Conservation (phyloP, 352 stramenopile genomes). For the Globisporangium ultimum region DNA sequence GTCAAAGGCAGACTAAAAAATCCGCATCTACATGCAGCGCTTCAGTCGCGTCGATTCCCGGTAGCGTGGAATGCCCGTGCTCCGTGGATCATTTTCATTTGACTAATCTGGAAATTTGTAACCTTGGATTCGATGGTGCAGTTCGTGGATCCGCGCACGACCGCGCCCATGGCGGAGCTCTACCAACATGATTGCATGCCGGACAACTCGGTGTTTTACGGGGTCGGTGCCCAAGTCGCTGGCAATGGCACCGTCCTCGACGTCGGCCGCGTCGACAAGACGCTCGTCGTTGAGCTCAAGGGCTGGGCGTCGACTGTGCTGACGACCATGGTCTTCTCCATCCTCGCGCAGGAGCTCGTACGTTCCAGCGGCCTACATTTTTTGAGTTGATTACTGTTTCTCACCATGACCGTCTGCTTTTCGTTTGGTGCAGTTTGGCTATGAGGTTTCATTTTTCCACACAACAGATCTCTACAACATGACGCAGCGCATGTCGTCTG, state of each 20-base stretch:
- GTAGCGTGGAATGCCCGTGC: slow-evolving; percentile 7
- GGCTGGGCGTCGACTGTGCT: slow-evolving; percentile 1
- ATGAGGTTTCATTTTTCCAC: slow-evolving; percentile 26
- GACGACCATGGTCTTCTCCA: slow-evolving; percentile 5
- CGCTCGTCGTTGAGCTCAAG: slow-evolving; percentile 23
- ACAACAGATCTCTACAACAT: slow-evolving; percentile 6
- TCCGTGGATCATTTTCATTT: too few species aligned
- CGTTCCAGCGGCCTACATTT: too few species aligned
- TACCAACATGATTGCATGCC: too few species aligned
- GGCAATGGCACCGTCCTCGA: slow-evolving; percentile 8
- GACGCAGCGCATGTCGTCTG: slow-evolving; percentile 35
- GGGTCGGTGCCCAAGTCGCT: slow-evolving; percentile 14
- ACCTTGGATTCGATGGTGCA: too few species aligned
- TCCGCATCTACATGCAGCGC: slow-evolving; percentile 37
- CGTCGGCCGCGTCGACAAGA: slow-evolving; percentile 18
- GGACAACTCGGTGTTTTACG: slow-evolving; percentile 21
- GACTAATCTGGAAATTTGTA: too few species aligned
- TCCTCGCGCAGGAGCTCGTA: neutral
- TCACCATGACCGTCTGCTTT: too few species aligned
- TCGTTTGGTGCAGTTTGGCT: slow-evolving; percentile 17
- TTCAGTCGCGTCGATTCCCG: slow-evolving; percentile 23
- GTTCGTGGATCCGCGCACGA: too few species aligned
- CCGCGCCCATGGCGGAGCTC: too few species aligned
- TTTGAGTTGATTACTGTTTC: too few species aligned
- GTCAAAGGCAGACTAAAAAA: slow-evolving; percentile 22